Conservation (phyloP, 441 rosid genomes). For the Codiaeum variegatum region DNA sequence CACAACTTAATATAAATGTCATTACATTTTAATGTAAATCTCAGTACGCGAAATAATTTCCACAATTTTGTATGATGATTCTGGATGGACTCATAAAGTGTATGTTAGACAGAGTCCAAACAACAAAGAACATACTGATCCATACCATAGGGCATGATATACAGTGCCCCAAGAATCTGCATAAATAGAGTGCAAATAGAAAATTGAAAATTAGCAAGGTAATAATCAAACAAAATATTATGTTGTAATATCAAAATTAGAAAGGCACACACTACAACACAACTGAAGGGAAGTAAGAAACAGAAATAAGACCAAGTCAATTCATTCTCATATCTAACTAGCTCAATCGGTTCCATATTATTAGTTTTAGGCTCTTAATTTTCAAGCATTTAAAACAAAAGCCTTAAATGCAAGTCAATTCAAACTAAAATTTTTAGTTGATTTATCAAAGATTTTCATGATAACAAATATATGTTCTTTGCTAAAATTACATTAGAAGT, state of each 20-base stretch:
- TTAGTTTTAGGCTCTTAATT: no score
- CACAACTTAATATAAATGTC: no score
- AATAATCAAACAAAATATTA: conserved; percentile 22
- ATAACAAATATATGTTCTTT: background rate
- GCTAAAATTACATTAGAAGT: background rate
- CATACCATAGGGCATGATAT: conserved; percentile 93
- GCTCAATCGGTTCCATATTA: no score
- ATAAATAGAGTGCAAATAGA: conserved; percentile 19
- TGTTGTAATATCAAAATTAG: no score
- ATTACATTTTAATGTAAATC: no score
- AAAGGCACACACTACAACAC: no score
- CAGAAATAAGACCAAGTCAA: no score
- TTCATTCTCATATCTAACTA: no score
- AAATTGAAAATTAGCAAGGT: conserved; percentile 26
- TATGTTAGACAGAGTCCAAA: no score
- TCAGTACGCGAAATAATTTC: conserved; percentile 70
- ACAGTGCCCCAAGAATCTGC: conserved; percentile 98
- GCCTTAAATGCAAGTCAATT: background rate
- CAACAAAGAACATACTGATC: conserved; percentile 90
- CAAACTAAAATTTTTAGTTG: background rate
- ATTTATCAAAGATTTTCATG: background rate
- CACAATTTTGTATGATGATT: conserved; percentile 69
- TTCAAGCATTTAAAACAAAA: no score
- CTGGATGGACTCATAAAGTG: conserved; percentile 40
- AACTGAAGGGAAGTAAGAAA: no score